These are phyloP conservation scores for Misopates orontium DNA, from an alignment of 257 asterid genomes.

Conservation along the genomic window DNA sequence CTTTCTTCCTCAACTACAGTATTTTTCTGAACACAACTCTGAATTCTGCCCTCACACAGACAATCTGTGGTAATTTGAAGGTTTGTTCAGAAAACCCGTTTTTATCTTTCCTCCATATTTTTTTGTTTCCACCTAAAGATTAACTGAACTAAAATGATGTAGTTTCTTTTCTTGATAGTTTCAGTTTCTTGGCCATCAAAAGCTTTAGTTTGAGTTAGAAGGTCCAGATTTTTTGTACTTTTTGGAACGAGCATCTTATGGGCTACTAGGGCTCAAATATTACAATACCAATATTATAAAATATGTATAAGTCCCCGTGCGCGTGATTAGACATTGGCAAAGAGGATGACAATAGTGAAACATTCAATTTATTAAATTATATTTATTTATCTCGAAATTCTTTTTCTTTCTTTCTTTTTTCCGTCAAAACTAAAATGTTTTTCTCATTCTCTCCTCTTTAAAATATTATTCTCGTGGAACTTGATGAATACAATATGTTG, in stretches of 20 bases:
- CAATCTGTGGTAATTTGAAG: conserved; percentile 95
- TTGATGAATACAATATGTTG: too few species aligned
- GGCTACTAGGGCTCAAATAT: not conserved
- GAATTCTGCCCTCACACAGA: conserved; percentile 92
- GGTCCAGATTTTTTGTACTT: not conserved
- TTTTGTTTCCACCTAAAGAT: not conserved
- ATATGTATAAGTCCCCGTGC: too few species aligned
- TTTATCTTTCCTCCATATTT: conserved; percentile 3
- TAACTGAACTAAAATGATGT: not conserved
- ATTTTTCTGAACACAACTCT: conserved; percentile 88
- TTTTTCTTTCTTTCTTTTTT: too few species aligned
- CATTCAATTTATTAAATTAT: too few species aligned
- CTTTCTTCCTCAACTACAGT: conserved; percentile 78
- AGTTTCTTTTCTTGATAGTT: not conserved
- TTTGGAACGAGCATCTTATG: not conserved
- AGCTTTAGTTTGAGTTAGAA: not conserved
- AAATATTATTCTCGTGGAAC: too few species aligned
- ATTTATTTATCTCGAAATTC: too few species aligned
- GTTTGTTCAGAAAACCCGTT: conserved; percentile 37
- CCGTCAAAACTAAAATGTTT: too few species aligned
- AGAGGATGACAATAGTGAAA: too few species aligned
- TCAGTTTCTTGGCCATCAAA: not conserved
- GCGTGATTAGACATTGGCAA: too few species aligned
- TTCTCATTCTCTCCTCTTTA: too few species aligned
- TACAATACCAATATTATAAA: too few species aligned